These are phyloP conservation scores for Argentina anserina DNA, from an alignment of 306 rosid genomes.

Conservation along the genomic window DNA sequence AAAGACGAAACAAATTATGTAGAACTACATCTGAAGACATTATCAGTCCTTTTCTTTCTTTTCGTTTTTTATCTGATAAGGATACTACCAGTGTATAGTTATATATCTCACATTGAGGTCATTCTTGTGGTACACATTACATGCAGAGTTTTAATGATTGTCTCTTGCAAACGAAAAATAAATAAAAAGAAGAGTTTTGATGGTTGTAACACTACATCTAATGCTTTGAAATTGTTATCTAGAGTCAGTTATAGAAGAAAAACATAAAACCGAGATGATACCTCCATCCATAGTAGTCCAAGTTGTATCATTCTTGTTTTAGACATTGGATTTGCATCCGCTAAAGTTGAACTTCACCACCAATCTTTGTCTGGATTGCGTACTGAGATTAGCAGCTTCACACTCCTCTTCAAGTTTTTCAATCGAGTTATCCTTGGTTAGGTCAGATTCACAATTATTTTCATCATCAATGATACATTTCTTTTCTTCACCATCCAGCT, in stretches of 20 bases:
- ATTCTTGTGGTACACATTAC: neutral
- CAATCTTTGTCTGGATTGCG: conserved; percentile 12
- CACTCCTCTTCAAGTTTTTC: conserved; percentile 22
- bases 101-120: neutral
- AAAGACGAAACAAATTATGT: neutral
- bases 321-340: conserved; percentile 20
- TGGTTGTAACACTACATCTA: neutral
- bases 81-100: neutral
- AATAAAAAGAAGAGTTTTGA: neutral
- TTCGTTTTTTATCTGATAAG: too few species aligned
- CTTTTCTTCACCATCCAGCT: conserved; percentile 23
- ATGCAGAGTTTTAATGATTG: neutral
- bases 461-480: conserved; percentile 21
- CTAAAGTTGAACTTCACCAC: conserved; percentile 32
- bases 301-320: neutral
- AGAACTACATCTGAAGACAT: neutral
- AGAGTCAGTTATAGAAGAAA: neutral
- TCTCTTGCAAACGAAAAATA: neutral
- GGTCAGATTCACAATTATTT: conserved; percentile 28
- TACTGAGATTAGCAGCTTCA: conserved; percentile 21
- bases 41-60: neutral
- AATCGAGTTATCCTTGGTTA: conserved; percentile 25
- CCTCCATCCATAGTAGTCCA: conserved; percentile 15
- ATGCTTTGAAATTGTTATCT: neutral
- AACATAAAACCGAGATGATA: conserved; percentile 5